Percentiles rank a stretch among this genome's conserved stretches.
These are phyloP conservation scores for Trypanosoma melophagium DNA, from an alignment of 208 protist genomes.

Conservation along the genomic window DNA sequence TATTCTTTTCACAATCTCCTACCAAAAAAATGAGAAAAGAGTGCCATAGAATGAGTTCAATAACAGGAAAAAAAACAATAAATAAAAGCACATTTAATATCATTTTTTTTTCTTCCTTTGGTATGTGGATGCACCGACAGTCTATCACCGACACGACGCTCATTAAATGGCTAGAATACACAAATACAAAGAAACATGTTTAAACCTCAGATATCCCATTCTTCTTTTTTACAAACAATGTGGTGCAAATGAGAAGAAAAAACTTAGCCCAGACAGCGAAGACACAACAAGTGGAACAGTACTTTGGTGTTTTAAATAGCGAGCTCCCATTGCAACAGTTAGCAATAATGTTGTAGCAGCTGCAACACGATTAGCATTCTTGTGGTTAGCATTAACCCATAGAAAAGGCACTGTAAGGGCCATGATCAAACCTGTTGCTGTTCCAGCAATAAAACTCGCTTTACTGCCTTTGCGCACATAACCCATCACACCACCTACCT, in stretches of 20 bases:
- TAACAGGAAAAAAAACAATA: not conserved
- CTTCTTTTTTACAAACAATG: not conserved
- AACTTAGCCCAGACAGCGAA: not conserved
- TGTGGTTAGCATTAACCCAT: constrained; percentile 2
- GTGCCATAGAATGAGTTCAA: too few relatives aligned
- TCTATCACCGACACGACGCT: too few relatives aligned
- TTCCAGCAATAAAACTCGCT: constrained; percentile 17
- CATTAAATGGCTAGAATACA: too few relatives aligned
- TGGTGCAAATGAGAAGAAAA: constrained; percentile 16
- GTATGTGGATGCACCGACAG: too few relatives aligned
- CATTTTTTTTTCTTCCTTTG: too few relatives aligned
- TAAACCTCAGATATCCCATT: too few relatives aligned
- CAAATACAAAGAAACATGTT: too few relatives aligned
- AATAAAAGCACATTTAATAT: not conserved
- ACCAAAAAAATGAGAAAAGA: not conserved
- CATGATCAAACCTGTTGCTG: constrained; percentile 9
- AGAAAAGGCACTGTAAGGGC: constrained; percentile 10
- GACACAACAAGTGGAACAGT: constrained; percentile 12
- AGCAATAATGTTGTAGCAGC: constrained; percentile 8
- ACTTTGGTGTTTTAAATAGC: constrained; percentile 14
- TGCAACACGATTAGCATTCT: constrained; percentile 13
- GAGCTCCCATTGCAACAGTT: constrained; percentile 4
- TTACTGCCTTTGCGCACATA: constrained; percentile 17
- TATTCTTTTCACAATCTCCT: too few relatives aligned
- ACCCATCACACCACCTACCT: constrained; percentile 20